These are phyloP conservation scores for Calycina marina DNA, from an alignment of 2,329 filamentous ascomycete genomes.

Conservation along the genomic window DNA sequence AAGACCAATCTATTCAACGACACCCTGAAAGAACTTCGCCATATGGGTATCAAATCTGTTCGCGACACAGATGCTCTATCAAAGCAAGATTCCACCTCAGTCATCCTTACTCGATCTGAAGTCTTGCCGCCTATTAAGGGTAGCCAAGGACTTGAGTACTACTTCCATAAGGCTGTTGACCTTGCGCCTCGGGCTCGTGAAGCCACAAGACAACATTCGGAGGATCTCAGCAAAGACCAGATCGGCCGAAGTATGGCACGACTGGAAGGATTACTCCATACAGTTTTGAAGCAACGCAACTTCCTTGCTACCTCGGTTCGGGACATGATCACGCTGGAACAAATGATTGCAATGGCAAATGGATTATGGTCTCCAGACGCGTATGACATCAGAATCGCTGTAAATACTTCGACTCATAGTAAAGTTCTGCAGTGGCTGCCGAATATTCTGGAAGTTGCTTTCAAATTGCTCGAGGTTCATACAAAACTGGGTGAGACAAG, in stretches of 20 bases:
- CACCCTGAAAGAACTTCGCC: slow-evolving; percentile 64
- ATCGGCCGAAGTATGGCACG: slow-evolving; percentile 66
- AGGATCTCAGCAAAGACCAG: slow-evolving; percentile 72
- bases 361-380: slow-evolving; percentile 28
- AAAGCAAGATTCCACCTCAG: slow-evolving; percentile 56
- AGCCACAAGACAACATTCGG: slow-evolving; percentile 58
- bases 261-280: slow-evolving; percentile 69
- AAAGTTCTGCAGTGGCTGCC: slow-evolving; percentile 43
- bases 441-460: slow-evolving; percentile 48
- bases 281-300: slow-evolving; percentile 44
- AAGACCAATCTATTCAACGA: slow-evolving; percentile 88
- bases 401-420: slow-evolving; percentile 14
- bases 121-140: slow-evolving; percentile 21
- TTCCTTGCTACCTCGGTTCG: slow-evolving; percentile 10
- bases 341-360: slow-evolving; percentile 11
- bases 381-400: slow-evolving; percentile 10
- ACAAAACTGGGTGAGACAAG: slow-evolving; percentile 42
- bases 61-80: slow-evolving; percentile 58
- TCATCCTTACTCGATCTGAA: slow-evolving; percentile 47
- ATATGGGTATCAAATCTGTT: slow-evolving; percentile 84
- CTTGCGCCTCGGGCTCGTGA: slow-evolving; percentile 53
- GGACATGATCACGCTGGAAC: slow-evolving; percentile 11
- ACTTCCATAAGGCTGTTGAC: slow-evolving; percentile 69
- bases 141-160: slow-evolving; percentile 43
- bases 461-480: slow-evolving; percentile 50